These are phyloP conservation scores for Ganoderma lingzhi DNA, from an alignment of 1,284 basidiomycete species.

Conservation along the genomic window DNA sequence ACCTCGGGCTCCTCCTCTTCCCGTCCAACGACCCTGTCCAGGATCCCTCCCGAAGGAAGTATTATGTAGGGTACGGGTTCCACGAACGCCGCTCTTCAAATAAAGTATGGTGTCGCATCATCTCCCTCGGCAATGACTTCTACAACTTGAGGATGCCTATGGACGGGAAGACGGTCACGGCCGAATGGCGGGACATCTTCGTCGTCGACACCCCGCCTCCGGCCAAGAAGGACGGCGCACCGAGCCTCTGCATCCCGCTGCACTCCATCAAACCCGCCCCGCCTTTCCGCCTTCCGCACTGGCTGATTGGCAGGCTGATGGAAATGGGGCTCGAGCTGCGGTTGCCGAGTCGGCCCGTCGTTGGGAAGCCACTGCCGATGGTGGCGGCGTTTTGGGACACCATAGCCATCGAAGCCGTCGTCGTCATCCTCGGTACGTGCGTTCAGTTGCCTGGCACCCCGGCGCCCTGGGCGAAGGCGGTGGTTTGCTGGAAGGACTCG, in stretches of 20 bases:
- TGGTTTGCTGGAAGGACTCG: background rate
- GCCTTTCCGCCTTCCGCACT: slow-evolving; percentile 8
- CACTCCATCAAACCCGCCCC: background rate
- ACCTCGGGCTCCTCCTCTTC: slow-evolving; percentile 14
- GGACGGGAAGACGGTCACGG: slow-evolving; percentile 7
- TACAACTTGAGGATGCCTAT: slow-evolving; percentile 7
- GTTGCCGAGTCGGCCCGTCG: background rate
- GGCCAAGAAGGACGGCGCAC: background rate
- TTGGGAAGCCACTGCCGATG: background rate
- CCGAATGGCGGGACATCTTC: slow-evolving; percentile 17
- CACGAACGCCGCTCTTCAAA: background rate
- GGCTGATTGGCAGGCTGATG: background rate
- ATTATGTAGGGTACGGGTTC: background rate
- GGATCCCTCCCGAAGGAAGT: background rate
- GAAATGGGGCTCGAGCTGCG: background rate
- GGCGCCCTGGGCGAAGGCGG: background rate
- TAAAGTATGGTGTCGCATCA: background rate
- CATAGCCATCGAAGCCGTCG: background rate
- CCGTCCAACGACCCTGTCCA: background rate
- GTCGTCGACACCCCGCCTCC: background rate
- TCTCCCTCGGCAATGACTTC: slow-evolving; percentile 11
- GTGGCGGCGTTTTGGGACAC: background rate
- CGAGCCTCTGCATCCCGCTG: background rate
- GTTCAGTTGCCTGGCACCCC: background rate
- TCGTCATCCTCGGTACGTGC: background rate